Evolutionary conservation across 208 protist species (phyloP), one percentile per base, ranked within the genome.

Genomic region (Trypanosomatidae sp.): DNA sequence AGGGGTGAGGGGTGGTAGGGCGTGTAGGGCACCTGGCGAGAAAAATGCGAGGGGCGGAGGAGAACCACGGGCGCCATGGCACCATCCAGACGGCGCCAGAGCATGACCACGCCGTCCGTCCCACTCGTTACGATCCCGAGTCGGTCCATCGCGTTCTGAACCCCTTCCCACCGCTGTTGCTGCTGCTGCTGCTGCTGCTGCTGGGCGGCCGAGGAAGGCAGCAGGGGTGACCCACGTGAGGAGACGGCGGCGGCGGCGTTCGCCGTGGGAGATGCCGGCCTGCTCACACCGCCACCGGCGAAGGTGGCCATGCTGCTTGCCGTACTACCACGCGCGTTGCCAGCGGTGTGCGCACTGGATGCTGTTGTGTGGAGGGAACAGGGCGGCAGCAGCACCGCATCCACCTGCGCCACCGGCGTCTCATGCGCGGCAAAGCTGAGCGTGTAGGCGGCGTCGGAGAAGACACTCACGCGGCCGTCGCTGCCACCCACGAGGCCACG

Each of bases 351-450:
- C n/a, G n/a, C n/a, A n/a, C n/a, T n/a, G n/a, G n/a, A n/a, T n/a
- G n/a, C n/a, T n/a, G 8, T 25, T 19, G 25, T 33, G 60, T 17
- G 13, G 22, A 25, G 19, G 44, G 66, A 82, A 74, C 67, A 72
- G 9, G 76, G 76, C 8, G 76, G 76, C 46, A 80, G 70, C 22
- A 80, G 58, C 46, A 96, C 80, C 17, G 85, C 81, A 30, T 86
- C 66, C 55, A 91, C 88, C 28, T 71, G 71, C n/a, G 73, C 64
- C 30, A 96, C 80, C 0, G 89, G 77, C 28, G 78, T 73, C 62
- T 93, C 82, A 64, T 94, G 87, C 13, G 90, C 91, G 5, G 86
- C 76, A 55, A 94, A 96, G 47, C 86, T 83, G 62, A 91, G 84
- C 46, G 84, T 82, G 74, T 91, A 96, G 47, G 85, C 70, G 13